Evolutionary conservation across 352 stramenopile species (phyloP).

Genomic region (Globisporangium perplexum): DNA sequence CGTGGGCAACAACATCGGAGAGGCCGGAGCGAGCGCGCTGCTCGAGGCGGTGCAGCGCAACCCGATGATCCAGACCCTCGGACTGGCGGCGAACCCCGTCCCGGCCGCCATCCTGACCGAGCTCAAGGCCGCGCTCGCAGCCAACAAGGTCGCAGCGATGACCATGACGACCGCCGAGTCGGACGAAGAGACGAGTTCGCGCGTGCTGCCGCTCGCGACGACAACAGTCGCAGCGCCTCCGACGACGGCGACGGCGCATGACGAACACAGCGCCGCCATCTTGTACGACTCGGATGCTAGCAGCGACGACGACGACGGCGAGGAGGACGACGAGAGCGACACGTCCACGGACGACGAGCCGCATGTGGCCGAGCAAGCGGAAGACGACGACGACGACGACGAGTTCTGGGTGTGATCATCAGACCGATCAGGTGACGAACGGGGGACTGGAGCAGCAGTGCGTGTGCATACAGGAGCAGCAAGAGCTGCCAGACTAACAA

Average conservation of each 20-base stretch:
- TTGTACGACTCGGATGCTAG: slow-evolving; percentile 9
- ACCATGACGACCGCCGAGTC: slow-evolving; percentile 3
- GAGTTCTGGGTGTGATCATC: slow-evolving; percentile 8
- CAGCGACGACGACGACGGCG: too few species aligned
- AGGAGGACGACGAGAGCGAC: slow-evolving; percentile 9
- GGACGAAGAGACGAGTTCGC: neutral
- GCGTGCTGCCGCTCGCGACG: neutral
- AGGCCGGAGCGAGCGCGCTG: slow-evolving; percentile 31
- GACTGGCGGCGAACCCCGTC: slow-evolving; percentile 40
- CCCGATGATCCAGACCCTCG: slow-evolving; percentile 32
- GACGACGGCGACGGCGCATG: neutral
- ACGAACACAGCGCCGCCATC: neutral
- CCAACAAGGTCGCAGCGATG: slow-evolving; percentile 30
- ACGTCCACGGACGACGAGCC: slow-evolving; percentile 8
- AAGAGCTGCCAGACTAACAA: neutral
- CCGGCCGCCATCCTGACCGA: slow-evolving; percentile 25
- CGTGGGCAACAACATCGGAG: slow-evolving; percentile 40
- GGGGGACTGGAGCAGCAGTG: neutral
- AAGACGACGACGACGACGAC: slow-evolving; percentile 9
- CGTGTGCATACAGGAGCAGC: neutral
- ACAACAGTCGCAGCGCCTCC: too few species aligned
- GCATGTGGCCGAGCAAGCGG: neutral
- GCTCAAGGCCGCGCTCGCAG: slow-evolving; percentile 32
- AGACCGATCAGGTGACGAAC: neutral
- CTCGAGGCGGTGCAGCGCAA: slow-evolving; percentile 42